These are phyloP conservation scores for Nyssa sinensis DNA, from an alignment of 148 eudicot genomes.

Conservation along the genomic window DNA sequence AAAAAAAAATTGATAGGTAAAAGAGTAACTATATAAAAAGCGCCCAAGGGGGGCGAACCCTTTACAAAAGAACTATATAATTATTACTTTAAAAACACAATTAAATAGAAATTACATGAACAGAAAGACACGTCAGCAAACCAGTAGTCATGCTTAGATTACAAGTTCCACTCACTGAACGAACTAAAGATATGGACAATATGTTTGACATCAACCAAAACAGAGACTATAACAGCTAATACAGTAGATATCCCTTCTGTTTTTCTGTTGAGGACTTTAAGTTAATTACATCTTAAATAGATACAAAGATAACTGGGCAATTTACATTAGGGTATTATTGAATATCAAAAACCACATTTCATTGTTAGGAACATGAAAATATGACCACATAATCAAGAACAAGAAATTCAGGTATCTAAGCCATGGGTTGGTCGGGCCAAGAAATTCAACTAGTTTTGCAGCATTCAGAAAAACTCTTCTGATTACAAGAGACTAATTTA, in stretches of 20 bases:
- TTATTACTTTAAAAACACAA: neutral
- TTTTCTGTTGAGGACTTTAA: neutral
- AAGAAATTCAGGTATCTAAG: neutral
- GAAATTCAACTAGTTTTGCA: neutral
- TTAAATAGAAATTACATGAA: neutral
- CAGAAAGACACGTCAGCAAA: conserved; percentile 1
- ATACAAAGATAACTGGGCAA: no score
- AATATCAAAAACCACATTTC: no score
- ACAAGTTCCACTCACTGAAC: neutral
- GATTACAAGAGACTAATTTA: no score
- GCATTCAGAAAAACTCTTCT: neutral
- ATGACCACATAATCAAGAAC: neutral
- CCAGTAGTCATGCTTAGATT: neutral
- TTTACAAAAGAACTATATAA: no score
- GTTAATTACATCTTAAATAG: neutral
- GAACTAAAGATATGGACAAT: conserved; percentile 7
- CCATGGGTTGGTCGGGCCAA: neutral
- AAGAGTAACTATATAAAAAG: no score
- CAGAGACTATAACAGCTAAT: neutral
- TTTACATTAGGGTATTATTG: no score
- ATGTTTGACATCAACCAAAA: neutral
- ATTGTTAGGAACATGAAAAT: no score
- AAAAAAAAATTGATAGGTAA: no score
- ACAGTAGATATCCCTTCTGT: neutral
- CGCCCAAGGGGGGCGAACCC: no score